A percentile compares a stretch with the other conserved stretches of the same genome.
These are phyloP conservation scores for Dictyostelium citrinum DNA, from an alignment of 78 protist genomes.

Conservation along the genomic window DNA sequence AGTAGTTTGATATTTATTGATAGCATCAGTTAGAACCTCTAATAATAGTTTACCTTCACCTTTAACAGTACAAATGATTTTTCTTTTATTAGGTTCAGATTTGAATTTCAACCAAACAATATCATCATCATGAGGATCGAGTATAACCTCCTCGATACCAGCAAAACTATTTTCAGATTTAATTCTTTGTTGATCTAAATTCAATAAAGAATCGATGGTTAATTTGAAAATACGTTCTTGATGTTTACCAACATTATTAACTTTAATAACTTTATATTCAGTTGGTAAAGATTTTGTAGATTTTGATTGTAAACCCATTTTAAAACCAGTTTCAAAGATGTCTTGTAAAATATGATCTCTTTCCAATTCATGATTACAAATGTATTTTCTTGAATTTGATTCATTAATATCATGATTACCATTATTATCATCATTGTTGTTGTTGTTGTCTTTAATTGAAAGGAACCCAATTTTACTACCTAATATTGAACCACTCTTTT, in stretches of 20 bases:
- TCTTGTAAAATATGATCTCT: conserved; percentile 77
- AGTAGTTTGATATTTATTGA: conserved; percentile 55
- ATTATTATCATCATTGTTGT: not conserved
- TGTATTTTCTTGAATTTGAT: conserved; percentile 7
- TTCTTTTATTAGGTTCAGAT: conserved; percentile 56
- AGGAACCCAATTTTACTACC: not conserved
- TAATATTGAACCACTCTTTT: not conserved
- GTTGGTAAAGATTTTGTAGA: not conserved
- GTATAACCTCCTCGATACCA: conserved; percentile 72
- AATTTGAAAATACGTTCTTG: conserved; percentile 77
- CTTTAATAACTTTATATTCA: conserved; percentile 69
- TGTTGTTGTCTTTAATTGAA: not conserved
- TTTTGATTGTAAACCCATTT: conserved; percentile 20
- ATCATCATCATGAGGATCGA: conserved; percentile 42
- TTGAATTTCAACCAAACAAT: conserved; percentile 75
- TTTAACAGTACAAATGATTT: conserved; percentile 25
- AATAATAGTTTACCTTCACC: conserved; percentile 55
- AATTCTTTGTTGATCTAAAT: conserved; percentile 64
- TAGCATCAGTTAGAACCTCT: conserved; percentile 58
- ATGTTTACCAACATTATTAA: conserved; percentile 75
- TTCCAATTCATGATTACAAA: conserved; percentile 65
- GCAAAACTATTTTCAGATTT: conserved; percentile 78
- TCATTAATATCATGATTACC: not conserved
- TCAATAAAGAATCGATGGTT: conserved; percentile 70
- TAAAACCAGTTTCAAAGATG: conserved; percentile 77